Conservation (phyloP, 495 filamentous ascomycete species). For the Clavariopsis aquatica region DNA sequence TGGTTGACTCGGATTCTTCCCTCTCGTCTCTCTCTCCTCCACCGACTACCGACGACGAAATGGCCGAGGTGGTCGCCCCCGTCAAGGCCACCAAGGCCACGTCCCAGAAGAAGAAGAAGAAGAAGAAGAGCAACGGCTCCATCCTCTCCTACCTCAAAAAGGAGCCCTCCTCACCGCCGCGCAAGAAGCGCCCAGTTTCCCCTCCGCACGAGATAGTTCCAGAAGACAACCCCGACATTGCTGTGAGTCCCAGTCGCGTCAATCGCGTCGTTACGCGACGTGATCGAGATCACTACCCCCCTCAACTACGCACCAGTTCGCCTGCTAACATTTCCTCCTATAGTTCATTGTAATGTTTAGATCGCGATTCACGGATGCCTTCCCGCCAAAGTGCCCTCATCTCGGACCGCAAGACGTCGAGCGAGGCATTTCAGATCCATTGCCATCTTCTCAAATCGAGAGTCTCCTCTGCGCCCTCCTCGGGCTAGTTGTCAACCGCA, state of each 20-base stretch:
- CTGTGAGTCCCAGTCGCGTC: constrained; percentile 61
- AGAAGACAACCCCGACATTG: constrained; percentile 83
- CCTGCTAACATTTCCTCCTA: constrained; percentile 33
- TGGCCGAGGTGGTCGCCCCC: constrained; percentile 18
- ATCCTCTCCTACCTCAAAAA: constrained; percentile 43
- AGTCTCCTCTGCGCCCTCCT: constrained; percentile 85
- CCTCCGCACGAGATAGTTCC: constrained; percentile 86
- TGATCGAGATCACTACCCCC: constrained; percentile 13
- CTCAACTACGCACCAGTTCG: constrained; percentile 14
- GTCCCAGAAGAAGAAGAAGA: constrained; percentile 17
- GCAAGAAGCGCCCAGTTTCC: constrained; percentile 71
- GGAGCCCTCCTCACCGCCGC: constrained; percentile 62
- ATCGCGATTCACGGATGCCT: constrained; percentile 83
- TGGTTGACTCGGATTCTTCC: constrained; percentile 36
- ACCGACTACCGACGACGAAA: constrained; percentile 39
- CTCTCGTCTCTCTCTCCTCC: constrained; percentile 39
- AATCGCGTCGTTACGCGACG: constrained; percentile 43
- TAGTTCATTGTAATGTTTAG: constrained; percentile 99
- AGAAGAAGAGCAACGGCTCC: constrained; percentile 34
- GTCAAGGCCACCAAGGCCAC: constrained; percentile 15
- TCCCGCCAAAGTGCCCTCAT: constrained; percentile 81
- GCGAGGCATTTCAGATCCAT: constrained; percentile 70
- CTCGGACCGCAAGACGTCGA: constrained; percentile 96
- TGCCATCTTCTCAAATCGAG: constrained; percentile 83
- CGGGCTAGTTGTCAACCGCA: constrained; percentile 86